Evolutionary conservation across 441 rosid genomes (phyloP), one percentile per base, ranked within the genome.

Genomic region (Euphorbia celastroides): DNA sequence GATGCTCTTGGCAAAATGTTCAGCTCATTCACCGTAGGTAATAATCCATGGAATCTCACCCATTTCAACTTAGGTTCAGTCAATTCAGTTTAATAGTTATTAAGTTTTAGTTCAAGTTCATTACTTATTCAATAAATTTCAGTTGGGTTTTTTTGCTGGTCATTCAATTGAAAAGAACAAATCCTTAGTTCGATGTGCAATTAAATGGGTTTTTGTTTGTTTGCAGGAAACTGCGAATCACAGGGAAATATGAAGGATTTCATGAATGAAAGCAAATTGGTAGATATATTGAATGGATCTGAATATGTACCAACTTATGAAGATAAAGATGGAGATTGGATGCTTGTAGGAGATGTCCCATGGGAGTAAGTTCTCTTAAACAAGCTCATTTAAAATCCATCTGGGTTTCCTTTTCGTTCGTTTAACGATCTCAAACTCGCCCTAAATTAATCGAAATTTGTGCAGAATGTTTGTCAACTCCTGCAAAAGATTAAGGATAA

Each of bases 281-380:
- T 88, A 17, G 91, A 88, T 78, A 83, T 90, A 44, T 70, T 93
- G 79, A 88, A 84, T 52, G 88, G 97, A 25, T 90, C 98, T 57
- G 97, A 90, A 14, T 93, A 87, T 71, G 96, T 93, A 19, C 94
- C 91, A 11, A 81, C 88, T 46, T 93, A 90, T 72, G 96, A 93
- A 75, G 98, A 93, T 78, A 93, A 86, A 74, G 97, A 93, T 78
- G 96, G 97, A 19, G 98, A 93, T 56, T 93, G 98, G 97, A 93
- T 93, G 98, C 96, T 93, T 28, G 93, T 93, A 5, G 98, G 98
- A 50, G 98, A 93, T 80, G 98, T 93, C 10, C 98, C 98, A 0
- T 93, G 98, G 98, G 84, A 78, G 98, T 93, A 83, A 79, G 97
- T 70, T 30, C 32, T 27, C 30, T n/a, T 13, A 25, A 22, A n/a